Base-by-base conservation (phyloP, 176 grass and related monocot species). In the Paspalum notatum region DNA sequence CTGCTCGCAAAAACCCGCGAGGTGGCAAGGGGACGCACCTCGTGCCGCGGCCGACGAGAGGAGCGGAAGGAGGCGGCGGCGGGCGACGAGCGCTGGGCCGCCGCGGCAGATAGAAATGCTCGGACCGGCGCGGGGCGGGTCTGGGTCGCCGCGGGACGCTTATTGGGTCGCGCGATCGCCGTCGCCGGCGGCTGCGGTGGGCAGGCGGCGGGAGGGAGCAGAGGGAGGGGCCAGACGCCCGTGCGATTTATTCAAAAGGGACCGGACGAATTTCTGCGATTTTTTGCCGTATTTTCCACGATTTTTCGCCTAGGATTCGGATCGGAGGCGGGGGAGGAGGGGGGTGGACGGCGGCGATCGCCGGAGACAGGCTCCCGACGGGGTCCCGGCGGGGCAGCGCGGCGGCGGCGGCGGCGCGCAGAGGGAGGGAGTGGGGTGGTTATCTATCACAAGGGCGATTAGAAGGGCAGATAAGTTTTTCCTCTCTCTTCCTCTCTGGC, bases 381-480 rank as follows among this genome's bases (percentile, higher is more conserved):
- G 18, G 26, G 66, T 11, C 4, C 50, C n/a, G 74, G 66, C 20
- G 52, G 67, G 18, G 60, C 60, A 40, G 48, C 68, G 64, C 50
- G 7, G 86, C 70, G 55, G 82, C 71, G 47, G 81, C 91, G 91
- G 85, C 81, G 84, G 84, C 85, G 68, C 24, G 12, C 72, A 51
- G 67, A 56, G 89, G 12, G 66, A 26, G 59, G 25, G 56, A 12
- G 6, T 17, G 76, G 27, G 72, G 70, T 80, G 91, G 82, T 88
- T 94, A 91, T 85, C 91, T 80, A 83, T 80, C 75, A 73, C 42
- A 68, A 64, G 80, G 53, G 89, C 76, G 75, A 91, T 90, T 85
- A 84, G 87, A 59, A 48, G 71, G 83, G 63, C 57, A 88, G 85
- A 91, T 93, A 88, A 85, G 91, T 85, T 84, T 89, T 80, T 62